Evolutionary conservation across 306 rosid genomes (phyloP).

Genomic region (Echinosophora koreensis): DNA sequence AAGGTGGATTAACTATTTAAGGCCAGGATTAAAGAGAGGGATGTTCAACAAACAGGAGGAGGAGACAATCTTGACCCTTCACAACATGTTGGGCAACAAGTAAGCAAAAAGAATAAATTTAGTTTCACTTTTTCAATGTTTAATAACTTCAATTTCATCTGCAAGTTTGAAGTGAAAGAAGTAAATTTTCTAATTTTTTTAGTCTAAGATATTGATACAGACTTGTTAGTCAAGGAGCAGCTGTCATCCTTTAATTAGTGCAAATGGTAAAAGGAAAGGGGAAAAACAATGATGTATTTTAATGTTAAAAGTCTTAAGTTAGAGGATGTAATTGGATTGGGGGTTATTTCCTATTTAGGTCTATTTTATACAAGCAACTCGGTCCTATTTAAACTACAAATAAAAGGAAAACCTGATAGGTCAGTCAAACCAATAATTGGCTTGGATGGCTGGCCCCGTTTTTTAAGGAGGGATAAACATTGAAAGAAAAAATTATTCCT

Average conservation of each 20-base stretch:
- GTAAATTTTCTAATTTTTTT: constrained; percentile 3
- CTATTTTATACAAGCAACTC: constrained; percentile 1
- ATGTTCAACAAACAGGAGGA: constrained; percentile 82
- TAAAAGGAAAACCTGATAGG: constrained; percentile 16
- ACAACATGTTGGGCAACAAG: constrained; percentile 88
- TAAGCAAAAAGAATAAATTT: constrained; percentile 42
- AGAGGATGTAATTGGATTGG: constrained; percentile 27
- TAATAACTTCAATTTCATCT: constrained; percentile 21
- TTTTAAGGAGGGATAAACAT: constrained; percentile 1
- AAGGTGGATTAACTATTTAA: constrained; percentile 93
- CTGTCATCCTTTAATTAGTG: constrained; percentile 15
- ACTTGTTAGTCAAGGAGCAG: constrained; percentile 21
- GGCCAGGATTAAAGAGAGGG: constrained; percentile 95
- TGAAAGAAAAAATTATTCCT: constrained; percentile 13
- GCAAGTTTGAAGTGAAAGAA: constrained; percentile 26
- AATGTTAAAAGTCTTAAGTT: constrained; percentile 24
- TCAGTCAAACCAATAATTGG: constrained; percentile 42
- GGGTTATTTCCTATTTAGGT: constrained; percentile 24
- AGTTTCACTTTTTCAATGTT: constrained; percentile 17
- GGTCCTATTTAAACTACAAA: constrained; percentile 14
- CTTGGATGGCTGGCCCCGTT: constrained; percentile 16
- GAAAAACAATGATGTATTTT: not conserved
- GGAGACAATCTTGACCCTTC: constrained; percentile 78
- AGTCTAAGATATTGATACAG: constrained; percentile 26
- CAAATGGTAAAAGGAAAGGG: constrained; percentile 27